A percentile compares a stretch with the other conserved stretches of the same genome.
Conservation (phyloP, 176 grass and related monocot genomes). For the Aegilops longissima region DNA sequence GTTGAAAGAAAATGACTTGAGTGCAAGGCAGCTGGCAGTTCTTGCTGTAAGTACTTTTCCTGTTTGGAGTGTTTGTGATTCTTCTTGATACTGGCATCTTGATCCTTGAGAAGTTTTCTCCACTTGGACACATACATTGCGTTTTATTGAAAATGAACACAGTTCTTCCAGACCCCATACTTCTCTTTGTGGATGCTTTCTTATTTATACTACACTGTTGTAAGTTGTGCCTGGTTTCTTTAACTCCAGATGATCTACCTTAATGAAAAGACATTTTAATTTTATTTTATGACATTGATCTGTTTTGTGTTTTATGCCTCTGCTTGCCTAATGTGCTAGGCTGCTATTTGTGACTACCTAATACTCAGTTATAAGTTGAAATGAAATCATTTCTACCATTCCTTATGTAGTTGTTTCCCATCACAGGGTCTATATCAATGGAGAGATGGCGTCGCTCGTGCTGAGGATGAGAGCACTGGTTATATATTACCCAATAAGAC, state of each 20-base stretch:
- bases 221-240: not conserved
- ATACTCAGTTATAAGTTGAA: slow-evolving; percentile 8
- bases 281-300: not conserved
- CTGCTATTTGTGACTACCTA: slow-evolving; percentile 18
- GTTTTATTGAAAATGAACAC: slow-evolving; percentile 27
- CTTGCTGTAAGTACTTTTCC: slow-evolving; percentile 66
- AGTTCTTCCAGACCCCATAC: slow-evolving; percentile 17
- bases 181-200: slow-evolving; percentile 14
- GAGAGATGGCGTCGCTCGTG: slow-evolving; percentile 79
- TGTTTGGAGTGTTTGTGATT: slow-evolving; percentile 2
- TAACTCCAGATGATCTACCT: not conserved
- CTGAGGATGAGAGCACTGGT: slow-evolving; percentile 93
- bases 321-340: not conserved
- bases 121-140: slow-evolving; percentile 3
- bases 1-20: slow-evolving; percentile 71
- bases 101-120: not conserved
- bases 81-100: not conserved
- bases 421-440: slow-evolving; percentile 74
- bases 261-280: not conserved
- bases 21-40: slow-evolving; percentile 69
- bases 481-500: slow-evolving; percentile 92
- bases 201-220: slow-evolving; percentile 3
- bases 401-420: slow-evolving; percentile 31
- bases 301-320: not conserved
- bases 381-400: not conserved